Conservation (phyloP, 176 grass and related monocot species). For the Carex scoparia region DNA sequence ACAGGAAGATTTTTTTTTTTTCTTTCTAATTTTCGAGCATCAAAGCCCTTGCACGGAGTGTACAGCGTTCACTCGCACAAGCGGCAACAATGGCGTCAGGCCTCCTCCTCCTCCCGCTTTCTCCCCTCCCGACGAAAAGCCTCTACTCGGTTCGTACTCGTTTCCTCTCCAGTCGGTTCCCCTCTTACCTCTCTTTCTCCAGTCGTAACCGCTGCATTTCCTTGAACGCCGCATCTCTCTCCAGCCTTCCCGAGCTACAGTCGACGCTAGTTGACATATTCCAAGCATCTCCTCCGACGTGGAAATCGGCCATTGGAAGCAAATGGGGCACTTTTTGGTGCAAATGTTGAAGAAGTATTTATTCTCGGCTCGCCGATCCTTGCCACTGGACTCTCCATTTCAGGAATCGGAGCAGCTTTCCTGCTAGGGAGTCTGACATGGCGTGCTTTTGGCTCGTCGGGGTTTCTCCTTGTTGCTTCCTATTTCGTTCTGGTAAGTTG, state of each 20-base stretch:
- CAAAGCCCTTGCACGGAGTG: neutral
- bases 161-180: slow-evolving; percentile 14
- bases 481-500: slow-evolving; percentile 73
- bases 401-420: slow-evolving; percentile 59
- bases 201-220: neutral
- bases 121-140: neutral
- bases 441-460: slow-evolving; percentile 56
- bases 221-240: slow-evolving; percentile 1
- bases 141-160: slow-evolving; percentile 12
- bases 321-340: slow-evolving; percentile 24
- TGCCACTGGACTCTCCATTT: slow-evolving; percentile 58
- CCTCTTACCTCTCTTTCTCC: neutral
- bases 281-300: slow-evolving; percentile 51
- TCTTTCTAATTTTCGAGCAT: no score
- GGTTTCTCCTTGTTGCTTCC: slow-evolving; percentile 56
- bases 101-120: slow-evolving; percentile 32
- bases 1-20: no score
- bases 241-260: slow-evolving; percentile 21
- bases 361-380: slow-evolving; percentile 59
- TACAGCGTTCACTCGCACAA: neutral
- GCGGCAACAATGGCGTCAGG: slow-evolving; percentile 39
- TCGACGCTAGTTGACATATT: slow-evolving; percentile 41
- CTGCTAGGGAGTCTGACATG: slow-evolving; percentile 66
- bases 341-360: slow-evolving; percentile 5
- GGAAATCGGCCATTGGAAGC: slow-evolving; percentile 44